These are phyloP conservation scores for Cytidiella melzeri DNA, from an alignment of 768 basidiomycete species.

Conservation along the genomic window DNA sequence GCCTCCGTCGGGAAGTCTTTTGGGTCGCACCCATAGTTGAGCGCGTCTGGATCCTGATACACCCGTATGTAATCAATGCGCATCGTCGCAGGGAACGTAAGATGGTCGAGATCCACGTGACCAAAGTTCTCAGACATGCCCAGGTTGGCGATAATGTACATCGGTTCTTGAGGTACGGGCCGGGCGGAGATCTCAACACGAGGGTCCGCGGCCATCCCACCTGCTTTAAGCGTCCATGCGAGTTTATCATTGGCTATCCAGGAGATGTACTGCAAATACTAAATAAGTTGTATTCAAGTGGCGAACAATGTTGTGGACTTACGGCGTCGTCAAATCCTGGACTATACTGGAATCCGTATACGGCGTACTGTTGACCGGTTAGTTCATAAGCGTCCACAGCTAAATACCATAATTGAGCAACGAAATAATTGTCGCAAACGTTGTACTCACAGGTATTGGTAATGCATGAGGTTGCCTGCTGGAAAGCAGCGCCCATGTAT, in stretches of 20 bases:
- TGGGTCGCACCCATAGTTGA: slow-evolving; percentile 67
- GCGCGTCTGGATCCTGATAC: slow-evolving; percentile 44
- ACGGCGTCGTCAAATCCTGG: slow-evolving; percentile 59
- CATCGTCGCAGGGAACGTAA: slow-evolving; percentile 55
- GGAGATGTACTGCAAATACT: slow-evolving; percentile 53
- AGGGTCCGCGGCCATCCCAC: slow-evolving; percentile 53
- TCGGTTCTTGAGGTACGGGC: slow-evolving; percentile 77
- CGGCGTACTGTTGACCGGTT: slow-evolving; percentile 48
- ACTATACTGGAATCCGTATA: slow-evolving; percentile 80
- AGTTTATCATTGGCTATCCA: slow-evolving; percentile 64
- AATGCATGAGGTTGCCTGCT: slow-evolving; percentile 55
- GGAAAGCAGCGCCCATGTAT: slow-evolving; percentile 72
- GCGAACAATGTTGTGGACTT: slow-evolving; percentile 22
- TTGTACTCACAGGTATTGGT: slow-evolving; percentile 29
- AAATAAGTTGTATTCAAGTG: background rate
- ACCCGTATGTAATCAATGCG: slow-evolving; percentile 79
- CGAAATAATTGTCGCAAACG: background rate
- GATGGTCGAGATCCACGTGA: slow-evolving; percentile 43
- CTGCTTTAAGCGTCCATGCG: slow-evolving; percentile 64
- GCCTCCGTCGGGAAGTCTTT: slow-evolving; percentile 60
- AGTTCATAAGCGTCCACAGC: slow-evolving; percentile 68
- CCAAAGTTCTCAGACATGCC: slow-evolving; percentile 61
- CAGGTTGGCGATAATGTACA: slow-evolving; percentile 58
- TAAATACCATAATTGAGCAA: slow-evolving; percentile 17
- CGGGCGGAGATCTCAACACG: slow-evolving; percentile 57